Percentiles rank a stretch among this genome's conserved stretches.
These are phyloP conservation scores for Metschnikowia lochheadii DNA, from an alignment of 805 yeast species.

Conservation along the genomic window DNA sequence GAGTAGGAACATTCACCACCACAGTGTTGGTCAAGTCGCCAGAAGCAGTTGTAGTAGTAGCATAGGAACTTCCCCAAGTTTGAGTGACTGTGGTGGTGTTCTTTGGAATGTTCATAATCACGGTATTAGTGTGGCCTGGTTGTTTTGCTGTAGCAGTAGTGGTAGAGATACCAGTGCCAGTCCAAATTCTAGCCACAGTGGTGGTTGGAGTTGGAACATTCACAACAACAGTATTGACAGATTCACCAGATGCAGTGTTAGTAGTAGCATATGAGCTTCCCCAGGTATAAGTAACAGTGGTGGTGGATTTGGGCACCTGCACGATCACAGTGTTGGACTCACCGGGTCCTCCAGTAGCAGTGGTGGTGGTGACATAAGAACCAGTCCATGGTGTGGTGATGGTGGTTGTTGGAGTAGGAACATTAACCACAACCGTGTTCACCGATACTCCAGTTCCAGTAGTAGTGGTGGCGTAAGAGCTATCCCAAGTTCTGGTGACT, in stretches of 20 bases:
- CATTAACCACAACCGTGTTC: constrained; percentile 7
- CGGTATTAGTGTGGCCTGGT: constrained; percentile 8
- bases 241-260: too few relatives aligned
- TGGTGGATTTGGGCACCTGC: too few relatives aligned
- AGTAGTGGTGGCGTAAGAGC: constrained; percentile 3
- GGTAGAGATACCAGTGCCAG: too few relatives aligned
- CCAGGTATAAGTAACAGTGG: too few relatives aligned
- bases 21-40: constrained; percentile 6
- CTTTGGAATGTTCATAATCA: constrained; percentile 10
- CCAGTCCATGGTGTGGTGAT: constrained; percentile 11
- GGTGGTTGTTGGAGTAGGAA: constrained; percentile 10
- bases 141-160: too few relatives aligned
- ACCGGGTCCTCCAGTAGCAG: constrained; percentile 8
- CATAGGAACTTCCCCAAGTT: constrained; percentile 3
- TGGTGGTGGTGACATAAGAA: not conserved
- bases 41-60: constrained; percentile 3
- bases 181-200: too few relatives aligned
- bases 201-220: constrained; percentile 6
- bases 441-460: constrained; percentile 6
- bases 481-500: constrained; percentile 10
- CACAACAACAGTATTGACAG: not conserved
- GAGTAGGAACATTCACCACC: constrained; percentile 6
- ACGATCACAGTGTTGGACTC: constrained; percentile 10
- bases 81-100: not conserved
- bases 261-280: too few relatives aligned